phyloP scores from a whole-genome alignment of 2,329 filamentous ascomycete species.

The Penicillium freii region DNA sequence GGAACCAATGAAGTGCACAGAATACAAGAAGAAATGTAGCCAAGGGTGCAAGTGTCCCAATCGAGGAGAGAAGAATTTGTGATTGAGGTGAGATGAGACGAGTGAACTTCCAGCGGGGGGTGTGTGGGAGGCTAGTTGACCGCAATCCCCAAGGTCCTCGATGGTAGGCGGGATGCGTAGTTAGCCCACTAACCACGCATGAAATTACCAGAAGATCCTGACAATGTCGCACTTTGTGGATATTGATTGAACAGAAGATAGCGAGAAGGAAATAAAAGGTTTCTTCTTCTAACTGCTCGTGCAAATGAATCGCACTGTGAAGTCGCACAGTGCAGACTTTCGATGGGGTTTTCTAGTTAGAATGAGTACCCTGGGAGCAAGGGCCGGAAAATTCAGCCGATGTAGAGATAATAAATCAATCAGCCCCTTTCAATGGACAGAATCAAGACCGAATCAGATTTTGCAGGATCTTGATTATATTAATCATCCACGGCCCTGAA shows the following conservation, averaged over 20 bases:
- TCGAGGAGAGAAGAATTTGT: slow-evolving; percentile 7
- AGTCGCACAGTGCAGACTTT: background rate
- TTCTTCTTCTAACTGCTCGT: background rate
- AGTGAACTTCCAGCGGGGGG: background rate
- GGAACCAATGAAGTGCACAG: slow-evolving; percentile 1
- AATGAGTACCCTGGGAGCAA: slow-evolving; percentile 14
- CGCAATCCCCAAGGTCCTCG: slow-evolving; percentile 25
- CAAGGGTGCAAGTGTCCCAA: slow-evolving; percentile 3
- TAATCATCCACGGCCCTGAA: background rate
- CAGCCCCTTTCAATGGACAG: background rate
- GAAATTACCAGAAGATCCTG: slow-evolving; percentile 16
- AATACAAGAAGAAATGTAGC: slow-evolving; percentile 8
- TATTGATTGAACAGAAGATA: background rate
- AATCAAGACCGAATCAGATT: slow-evolving; percentile 13
- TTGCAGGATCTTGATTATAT: slow-evolving; percentile 13
- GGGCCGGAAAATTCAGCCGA: background rate
- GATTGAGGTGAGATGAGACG: too few relatives aligned
- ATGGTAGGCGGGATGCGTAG: slow-evolving; percentile 11
- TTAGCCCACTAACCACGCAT: slow-evolving; percentile 12
- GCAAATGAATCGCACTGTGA: background rate
- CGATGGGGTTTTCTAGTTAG: background rate
- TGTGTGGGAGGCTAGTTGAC: slow-evolving; percentile 16
- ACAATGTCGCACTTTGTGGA: slow-evolving; percentile 6
- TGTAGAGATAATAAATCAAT: background rate
- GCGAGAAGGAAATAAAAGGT: background rate